These are phyloP conservation scores for Venustampulla echinocandica DNA, from an alignment of 495 filamentous ascomycete genomes.

Conservation along the genomic window DNA sequence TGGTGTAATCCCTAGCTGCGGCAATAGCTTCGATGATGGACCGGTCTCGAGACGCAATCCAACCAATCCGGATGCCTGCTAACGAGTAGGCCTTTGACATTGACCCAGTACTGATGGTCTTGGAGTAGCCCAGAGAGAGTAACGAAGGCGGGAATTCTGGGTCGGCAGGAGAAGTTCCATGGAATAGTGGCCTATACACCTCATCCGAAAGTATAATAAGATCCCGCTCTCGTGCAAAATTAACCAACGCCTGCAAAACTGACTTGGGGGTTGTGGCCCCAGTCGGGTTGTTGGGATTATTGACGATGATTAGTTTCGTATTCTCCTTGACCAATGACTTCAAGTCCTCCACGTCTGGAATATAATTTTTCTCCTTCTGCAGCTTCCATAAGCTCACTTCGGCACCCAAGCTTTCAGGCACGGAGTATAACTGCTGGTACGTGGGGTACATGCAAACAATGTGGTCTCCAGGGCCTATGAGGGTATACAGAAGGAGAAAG, in stretches of 20 bases:
- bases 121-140: constrained; percentile 62
- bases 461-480: constrained; percentile 75
- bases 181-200: constrained; percentile 86
- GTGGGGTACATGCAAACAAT: constrained; percentile 85
- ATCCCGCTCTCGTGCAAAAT: constrained; percentile 50
- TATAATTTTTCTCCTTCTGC: constrained; percentile 53
- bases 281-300: constrained; percentile 87
- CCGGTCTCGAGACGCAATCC: constrained; percentile 62
- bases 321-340: constrained; percentile 59
- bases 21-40: constrained; percentile 58
- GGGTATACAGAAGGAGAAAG: constrained; percentile 63
- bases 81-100: constrained; percentile 83
- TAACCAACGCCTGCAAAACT: constrained; percentile 52
- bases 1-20: constrained; percentile 69
- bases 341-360: constrained; percentile 59
- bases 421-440: constrained; percentile 78
- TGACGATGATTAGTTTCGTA: constrained; percentile 59
- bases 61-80: constrained; percentile 75
- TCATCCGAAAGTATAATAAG: constrained; percentile 73
- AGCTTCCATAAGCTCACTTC: constrained; percentile 76
- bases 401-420: constrained; percentile 70
- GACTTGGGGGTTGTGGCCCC: constrained; percentile 59
- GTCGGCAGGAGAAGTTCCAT: constrained; percentile 40
- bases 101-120: constrained; percentile 66
- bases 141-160: constrained; percentile 56